Evolutionary conservation across 371 early-diverging fungal genomes (phyloP).

Genomic region (Capniomyces stellatus): DNA sequence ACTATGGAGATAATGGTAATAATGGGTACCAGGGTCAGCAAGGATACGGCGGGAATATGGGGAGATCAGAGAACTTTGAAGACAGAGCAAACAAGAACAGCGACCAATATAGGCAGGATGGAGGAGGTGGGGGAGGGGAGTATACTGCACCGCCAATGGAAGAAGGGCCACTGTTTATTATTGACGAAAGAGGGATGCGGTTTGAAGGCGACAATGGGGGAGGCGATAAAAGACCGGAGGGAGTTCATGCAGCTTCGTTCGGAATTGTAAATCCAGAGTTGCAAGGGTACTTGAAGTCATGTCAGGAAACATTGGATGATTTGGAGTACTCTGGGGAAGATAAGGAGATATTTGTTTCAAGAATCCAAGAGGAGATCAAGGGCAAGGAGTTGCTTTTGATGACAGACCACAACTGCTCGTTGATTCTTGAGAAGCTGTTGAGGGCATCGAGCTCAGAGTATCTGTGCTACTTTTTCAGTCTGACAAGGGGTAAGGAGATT

Average conservation of each 20-base stretch:
- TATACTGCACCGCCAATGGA: not conserved
- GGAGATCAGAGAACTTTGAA: not conserved
- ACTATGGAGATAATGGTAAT: not conserved
- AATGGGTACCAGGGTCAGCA: not conserved
- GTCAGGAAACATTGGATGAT: conserved; percentile 51
- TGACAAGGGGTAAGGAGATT: conserved; percentile 41
- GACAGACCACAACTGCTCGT: conserved; percentile 55
- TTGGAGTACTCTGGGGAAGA: conserved; percentile 50
- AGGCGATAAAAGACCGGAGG: conserved; percentile 2
- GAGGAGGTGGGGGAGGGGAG: not conserved
- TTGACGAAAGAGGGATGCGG: not conserved
- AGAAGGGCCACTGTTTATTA: not conserved
- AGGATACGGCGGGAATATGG: not conserved
- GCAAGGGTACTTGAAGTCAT: conserved; percentile 48
- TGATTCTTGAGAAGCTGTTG: conserved; percentile 61
- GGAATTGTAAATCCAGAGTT: conserved; percentile 47
- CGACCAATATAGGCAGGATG: no score
- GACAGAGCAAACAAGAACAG: not conserved
- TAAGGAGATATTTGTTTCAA: conserved; percentile 47
- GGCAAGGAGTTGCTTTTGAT: conserved; percentile 53
- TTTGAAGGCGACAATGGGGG: not conserved
- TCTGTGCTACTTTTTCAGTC: conserved; percentile 46
- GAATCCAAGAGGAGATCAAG: conserved; percentile 57
- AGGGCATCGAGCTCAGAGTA: conserved; percentile 47
- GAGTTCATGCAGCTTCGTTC: conserved; percentile 29